Base-by-base conservation (phyloP, 345 rosid genomes). In the Ceriops tagal region DNA sequence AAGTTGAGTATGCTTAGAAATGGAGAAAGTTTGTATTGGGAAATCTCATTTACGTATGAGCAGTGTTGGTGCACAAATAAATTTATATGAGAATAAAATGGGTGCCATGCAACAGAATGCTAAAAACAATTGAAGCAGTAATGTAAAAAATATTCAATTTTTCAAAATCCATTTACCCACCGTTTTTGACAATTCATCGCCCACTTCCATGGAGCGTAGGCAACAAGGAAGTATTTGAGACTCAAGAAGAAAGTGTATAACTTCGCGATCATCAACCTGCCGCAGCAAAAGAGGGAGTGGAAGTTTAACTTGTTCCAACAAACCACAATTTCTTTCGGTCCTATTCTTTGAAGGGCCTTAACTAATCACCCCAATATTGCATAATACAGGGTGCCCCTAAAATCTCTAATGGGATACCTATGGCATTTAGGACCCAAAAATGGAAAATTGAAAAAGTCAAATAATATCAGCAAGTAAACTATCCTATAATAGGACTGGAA, bases 121-220 rank as follows among this genome's bases (percentile, higher is more conserved):
- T 56, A 2, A 56, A 56, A 56, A 10, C 28, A 27, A 24, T 56
- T 56, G 28, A 56, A 10, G 59, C 18, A 56, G 24, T 21, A 24
- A 16, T 56, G 18, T 8, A 24, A 6, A 56, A 56, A 56, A 21
- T 56, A 3, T 21, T 30, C 16, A 56, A 56, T 27, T 18, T 35
- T 55, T 43, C 27, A 43, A 31, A 61, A 31, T 32, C 39, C 24
- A 31, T 68, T 35, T 58, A 78, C 88, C 83, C 70, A 85, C 90
- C 31, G 85, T 83, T 81, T 83, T 82, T 51, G 87, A 71, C 64
- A 79, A 64, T 64, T 66, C 80, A 58, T 22, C 62, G 62, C 92
- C 87, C 57, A 77, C n/a, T 66, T 81, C 84, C 82, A 86, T 84
- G 73, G 83, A 69, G 57, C 71, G 60, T 27, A 90, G 75, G 73